Evolutionary conservation across 805 yeast genomes (phyloP).

Genomic region (Pichia scutulata): DNA sequence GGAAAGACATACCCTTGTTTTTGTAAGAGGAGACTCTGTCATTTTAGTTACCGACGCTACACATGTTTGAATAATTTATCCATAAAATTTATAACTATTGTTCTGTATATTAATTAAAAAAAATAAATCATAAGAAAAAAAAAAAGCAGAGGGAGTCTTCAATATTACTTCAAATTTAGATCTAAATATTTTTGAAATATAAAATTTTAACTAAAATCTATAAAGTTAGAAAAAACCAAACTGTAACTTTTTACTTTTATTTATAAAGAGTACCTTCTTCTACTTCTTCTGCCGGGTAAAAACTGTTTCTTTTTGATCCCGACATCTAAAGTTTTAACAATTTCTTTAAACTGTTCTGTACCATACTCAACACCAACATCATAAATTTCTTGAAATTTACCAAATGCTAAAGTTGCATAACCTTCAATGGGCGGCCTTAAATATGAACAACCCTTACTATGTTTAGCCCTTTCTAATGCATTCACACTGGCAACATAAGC

Average conservation of each 20-base stretch:
- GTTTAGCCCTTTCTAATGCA: conserved; percentile 83
- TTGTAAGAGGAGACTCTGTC: conserved; percentile 97
- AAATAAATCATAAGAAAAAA: background rate
- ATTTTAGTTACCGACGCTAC: conserved; percentile 53
- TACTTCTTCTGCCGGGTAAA: conserved; percentile 6
- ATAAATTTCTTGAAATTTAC: conserved; percentile 83
- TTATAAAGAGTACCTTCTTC: conserved; percentile 62
- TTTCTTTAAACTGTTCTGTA: conserved; percentile 42
- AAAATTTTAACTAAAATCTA: background rate
- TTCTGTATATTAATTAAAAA: background rate
- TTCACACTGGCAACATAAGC: conserved; percentile 95
- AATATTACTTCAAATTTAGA: too few species aligned
- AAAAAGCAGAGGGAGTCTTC: background rate
- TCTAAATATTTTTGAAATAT: too few species aligned
- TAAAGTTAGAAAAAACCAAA: background rate
- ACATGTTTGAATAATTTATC: conserved; percentile 15
- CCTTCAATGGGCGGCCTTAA: conserved; percentile 90
- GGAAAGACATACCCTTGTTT: conserved; percentile 77
- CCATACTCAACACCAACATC: conserved; percentile 76
- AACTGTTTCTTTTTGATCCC: conserved; percentile 19
- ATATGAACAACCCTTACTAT: conserved; percentile 76
- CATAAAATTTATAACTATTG: background rate
- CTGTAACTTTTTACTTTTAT: background rate
- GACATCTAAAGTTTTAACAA: conserved; percentile 38
- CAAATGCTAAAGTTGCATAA: conserved; percentile 88